Evolutionary conservation across 371 early-diverging fungal genomes (phyloP), one percentile per base, ranked within the genome.

Genomic region (Mucor circinelloides): DNA sequence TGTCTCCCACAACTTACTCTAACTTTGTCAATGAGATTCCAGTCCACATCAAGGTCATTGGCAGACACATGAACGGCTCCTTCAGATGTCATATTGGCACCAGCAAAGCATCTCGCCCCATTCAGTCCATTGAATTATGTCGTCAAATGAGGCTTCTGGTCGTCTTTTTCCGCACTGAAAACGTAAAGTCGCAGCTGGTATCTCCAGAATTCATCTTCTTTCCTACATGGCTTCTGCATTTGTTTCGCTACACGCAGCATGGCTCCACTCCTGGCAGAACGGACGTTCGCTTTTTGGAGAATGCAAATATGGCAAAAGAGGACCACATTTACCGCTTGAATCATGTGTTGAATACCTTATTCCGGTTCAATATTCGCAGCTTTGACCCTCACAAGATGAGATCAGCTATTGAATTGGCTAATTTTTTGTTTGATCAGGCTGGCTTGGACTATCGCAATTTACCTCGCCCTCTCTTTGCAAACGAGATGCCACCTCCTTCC

Each of bases 301-400:
- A 83, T 65, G 78, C 75, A 17, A 66, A 67, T 19, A 61, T 74
- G 40, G 83, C 83, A 8, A 83, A 83, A 58, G 78, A 80, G 56
- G 83, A 83, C 40, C 80, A 80, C 46, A 76, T 83, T 25, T 83
- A 78, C 28, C 71, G 83, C n/a, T 62, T 83, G 10, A 83, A 83
- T 52, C 71, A 80, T 63, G 77, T 80, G 13, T 58, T 83, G 36
- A 83, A 83, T 34, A 76, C 78, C 1, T 59, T 83, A 3, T 83
- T 83, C 30, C 78, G 83, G 7, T 83, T 83, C 63, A 75, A 80
- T 25, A 32, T 83, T 15, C 73, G 74, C 42, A 30, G 65, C 4
- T 70, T 83, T 59, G 79, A 80, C 61, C 46, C 71, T 25, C 38
- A 32, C 31, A 70, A 74, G 25, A 38, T 82, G 21, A 63, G 59